These are phyloP conservation scores for Ceraceosorus guamensis DNA, from an alignment of 1,284 basidiomycete genomes.

Conservation along the genomic window DNA sequence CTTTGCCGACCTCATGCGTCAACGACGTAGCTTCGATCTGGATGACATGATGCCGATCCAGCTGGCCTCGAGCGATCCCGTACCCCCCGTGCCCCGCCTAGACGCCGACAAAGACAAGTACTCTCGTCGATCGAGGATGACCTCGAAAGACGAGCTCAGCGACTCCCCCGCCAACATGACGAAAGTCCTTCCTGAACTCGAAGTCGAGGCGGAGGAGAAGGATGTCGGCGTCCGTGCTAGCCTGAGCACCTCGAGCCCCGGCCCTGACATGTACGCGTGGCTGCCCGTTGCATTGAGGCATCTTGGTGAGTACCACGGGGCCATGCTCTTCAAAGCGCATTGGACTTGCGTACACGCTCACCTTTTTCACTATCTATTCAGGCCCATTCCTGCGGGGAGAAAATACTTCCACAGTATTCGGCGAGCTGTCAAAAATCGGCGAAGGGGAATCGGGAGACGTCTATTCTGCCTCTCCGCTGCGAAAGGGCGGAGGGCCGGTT, in stretches of 20 bases:
- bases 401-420: slow-evolving; percentile 3
- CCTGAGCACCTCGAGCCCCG: no score
- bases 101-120: no score
- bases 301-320: neutral
- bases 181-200: no score
- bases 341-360: neutral
- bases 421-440: slow-evolving; percentile 27
- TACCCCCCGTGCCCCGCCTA: slow-evolving; percentile 33
- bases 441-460: slow-evolving; percentile 37
- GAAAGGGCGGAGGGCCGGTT: slow-evolving; percentile 5
- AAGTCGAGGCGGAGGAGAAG: no score
- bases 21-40: slow-evolving; percentile 32
- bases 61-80: slow-evolving; percentile 1
- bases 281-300: neutral
- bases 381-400: neutral
- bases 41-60: slow-evolving; percentile 29
- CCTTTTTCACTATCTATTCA: neutral
- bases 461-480: slow-evolving; percentile 2
- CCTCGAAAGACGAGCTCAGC: no score
- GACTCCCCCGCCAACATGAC: no score
- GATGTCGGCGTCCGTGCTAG: no score
- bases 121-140: slow-evolving; percentile 1
- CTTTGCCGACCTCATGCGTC: slow-evolving; percentile 28
- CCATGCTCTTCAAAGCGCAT: no score
- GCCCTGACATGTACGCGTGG: neutral